These are phyloP conservation scores for Cryomyces minteri DNA, from an alignment of 495 filamentous ascomycete genomes.

Conservation along the genomic window DNA sequence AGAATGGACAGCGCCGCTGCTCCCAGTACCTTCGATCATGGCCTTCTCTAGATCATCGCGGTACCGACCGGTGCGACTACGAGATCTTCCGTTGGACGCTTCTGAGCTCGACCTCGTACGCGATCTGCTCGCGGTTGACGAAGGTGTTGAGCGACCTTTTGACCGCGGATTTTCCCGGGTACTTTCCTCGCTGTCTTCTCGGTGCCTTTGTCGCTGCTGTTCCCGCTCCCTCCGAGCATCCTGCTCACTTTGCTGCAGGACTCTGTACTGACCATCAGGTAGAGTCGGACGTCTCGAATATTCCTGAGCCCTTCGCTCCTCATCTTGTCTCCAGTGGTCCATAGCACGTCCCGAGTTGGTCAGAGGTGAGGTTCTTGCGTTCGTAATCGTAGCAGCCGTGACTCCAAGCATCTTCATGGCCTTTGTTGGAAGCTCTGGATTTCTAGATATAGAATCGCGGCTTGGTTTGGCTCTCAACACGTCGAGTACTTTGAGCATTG, in stretches of 20 bases:
- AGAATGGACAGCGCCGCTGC: slow-evolving; percentile 3
- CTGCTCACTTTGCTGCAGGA: slow-evolving; percentile 14
- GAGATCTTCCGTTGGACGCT: slow-evolving; percentile 16
- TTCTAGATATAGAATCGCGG: slow-evolving; percentile 36
- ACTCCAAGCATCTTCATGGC: slow-evolving; percentile 57
- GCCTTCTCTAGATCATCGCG: slow-evolving; percentile 22
- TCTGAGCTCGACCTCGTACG: slow-evolving; percentile 22
- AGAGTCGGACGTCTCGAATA: slow-evolving; percentile 1
- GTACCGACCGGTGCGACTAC: slow-evolving; percentile 19
- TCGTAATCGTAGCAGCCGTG: slow-evolving; percentile 10
- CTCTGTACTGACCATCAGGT: slow-evolving; percentile 21
- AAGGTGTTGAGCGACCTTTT: slow-evolving; percentile 9
- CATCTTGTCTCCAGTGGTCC: slow-evolving; percentile 29
- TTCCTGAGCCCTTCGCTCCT: slow-evolving; percentile 20
- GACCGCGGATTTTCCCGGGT: slow-evolving; percentile 7
- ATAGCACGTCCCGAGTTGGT: too few species aligned
- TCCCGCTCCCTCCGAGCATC: slow-evolving; percentile 14
- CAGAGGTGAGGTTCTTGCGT: too few species aligned
- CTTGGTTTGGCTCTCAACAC: slow-evolving; percentile 51
- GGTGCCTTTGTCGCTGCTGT: slow-evolving; percentile 2
- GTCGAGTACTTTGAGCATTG: slow-evolving; percentile 39
- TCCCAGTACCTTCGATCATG: slow-evolving; percentile 18
- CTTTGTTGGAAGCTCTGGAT: slow-evolving; percentile 32
- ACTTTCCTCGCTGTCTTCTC: background rate
- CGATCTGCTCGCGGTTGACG: slow-evolving; percentile 12